Conservation (phyloP, 331 rosid species). For the Pyrus hybrid region DNA sequence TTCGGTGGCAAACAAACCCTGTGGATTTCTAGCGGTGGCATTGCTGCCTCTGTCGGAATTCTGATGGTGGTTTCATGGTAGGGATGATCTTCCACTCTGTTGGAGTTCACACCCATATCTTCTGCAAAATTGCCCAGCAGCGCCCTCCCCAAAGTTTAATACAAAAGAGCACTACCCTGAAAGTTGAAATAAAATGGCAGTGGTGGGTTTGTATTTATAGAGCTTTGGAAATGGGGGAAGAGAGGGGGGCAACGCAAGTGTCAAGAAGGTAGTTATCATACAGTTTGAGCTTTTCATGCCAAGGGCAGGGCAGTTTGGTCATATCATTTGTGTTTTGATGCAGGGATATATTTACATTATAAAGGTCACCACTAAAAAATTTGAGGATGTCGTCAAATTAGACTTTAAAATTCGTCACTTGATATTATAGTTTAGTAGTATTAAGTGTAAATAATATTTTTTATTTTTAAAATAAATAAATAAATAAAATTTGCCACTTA, state of each 20-base stretch:
- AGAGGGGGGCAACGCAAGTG: neutral
- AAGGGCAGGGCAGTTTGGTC: constrained; percentile 20
- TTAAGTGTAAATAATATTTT: too few relatives aligned
- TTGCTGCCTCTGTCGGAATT: constrained; percentile 29
- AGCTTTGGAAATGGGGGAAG: neutral
- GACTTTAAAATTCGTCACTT: too few relatives aligned
- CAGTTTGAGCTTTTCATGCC: neutral
- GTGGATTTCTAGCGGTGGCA: constrained; percentile 48
- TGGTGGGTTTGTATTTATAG: constrained; percentile 37
- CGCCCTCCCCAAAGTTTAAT: neutral
- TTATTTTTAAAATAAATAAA: too few relatives aligned
- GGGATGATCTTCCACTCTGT: constrained; percentile 59
- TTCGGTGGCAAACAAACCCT: constrained; percentile 60
- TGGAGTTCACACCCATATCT: constrained; percentile 56
- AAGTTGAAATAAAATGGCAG: constrained; percentile 14
- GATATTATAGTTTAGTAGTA: too few relatives aligned
- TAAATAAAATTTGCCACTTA: too few relatives aligned
- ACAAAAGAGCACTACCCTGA: neutral
- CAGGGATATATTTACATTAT: too few relatives aligned
- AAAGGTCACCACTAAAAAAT: too few relatives aligned
- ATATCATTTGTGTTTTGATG: neutral
- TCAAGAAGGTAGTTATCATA: neutral
- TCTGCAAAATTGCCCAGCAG: neutral
- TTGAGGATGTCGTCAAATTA: too few relatives aligned
- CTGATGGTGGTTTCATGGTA: constrained; percentile 26